These are phyloP conservation scores for Neonectria hederae DNA, from an alignment of 2,329 filamentous ascomycete genomes.

Conservation along the genomic window DNA sequence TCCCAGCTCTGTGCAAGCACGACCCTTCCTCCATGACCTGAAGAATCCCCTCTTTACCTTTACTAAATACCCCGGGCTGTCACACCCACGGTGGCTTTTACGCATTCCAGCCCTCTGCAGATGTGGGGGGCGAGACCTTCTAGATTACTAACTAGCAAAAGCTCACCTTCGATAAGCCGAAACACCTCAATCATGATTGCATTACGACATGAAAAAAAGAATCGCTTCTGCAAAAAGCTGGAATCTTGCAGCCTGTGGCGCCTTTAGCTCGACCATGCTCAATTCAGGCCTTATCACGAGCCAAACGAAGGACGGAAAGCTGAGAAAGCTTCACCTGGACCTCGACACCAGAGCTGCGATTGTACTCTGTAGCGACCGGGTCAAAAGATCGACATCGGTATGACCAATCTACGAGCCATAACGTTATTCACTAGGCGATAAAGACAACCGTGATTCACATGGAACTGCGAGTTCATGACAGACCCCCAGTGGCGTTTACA, in stretches of 20 bases:
- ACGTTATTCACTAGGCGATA: too few species aligned
- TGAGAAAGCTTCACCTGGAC: not conserved
- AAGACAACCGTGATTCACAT: too few species aligned
- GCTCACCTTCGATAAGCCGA: not conserved
- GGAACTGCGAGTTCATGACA: too few species aligned
- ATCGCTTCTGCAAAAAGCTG: not conserved
- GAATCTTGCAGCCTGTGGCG: not conserved
- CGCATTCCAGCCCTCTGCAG: not conserved
- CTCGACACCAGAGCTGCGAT: not conserved
- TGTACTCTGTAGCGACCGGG: not conserved
- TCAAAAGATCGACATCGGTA: not conserved
- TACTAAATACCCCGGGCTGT: not conserved
- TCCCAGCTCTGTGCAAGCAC: too few species aligned
- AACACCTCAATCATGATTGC: not conserved
- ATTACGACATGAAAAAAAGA: not conserved
- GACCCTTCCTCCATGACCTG: too few species aligned
- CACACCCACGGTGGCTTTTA: not conserved
- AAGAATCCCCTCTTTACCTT: too few species aligned
- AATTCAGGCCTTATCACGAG: not conserved
- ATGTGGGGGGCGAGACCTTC: not conserved
- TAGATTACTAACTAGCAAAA: not conserved
- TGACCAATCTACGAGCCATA: not conserved
- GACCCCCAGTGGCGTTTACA: too few species aligned
- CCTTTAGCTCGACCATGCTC: not conserved
- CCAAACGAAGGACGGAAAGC: not conserved